Base-by-base conservation (phyloP, 495 filamentous ascomycete genomes). In the Daldinia grandis region DNA sequence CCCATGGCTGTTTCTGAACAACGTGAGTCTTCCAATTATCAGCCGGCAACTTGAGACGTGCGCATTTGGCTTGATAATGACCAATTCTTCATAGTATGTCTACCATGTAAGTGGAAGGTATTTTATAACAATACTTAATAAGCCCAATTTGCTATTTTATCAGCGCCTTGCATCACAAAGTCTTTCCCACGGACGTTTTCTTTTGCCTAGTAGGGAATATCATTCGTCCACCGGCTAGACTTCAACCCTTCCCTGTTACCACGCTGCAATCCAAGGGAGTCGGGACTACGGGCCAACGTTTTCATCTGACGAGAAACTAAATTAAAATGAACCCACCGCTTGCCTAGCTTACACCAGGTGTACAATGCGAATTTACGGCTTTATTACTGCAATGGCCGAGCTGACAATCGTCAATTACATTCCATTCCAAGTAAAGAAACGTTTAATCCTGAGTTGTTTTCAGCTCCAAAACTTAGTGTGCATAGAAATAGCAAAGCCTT, bases 301-400 rank as follows among this genome's bases (percentile, higher is more conserved):
- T 58, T 59, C 62, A 62, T 58, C 56, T 70, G 57, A 65, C 57
- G 59, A 51, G 42, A 17, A 58, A 65, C 30, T 59, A 49, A 59
- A 59, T 59, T 59, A 59, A 59, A 25, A 30, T 57, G 30, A 15
- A 35, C 49, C 49, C 49, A 53, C 31, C 2, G 54, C 17, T 33
- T 38, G 17, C 31, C 15, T 38, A 25, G 8, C 31, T 59, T 66
- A 42, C 30, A 66, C 44, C 40, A 69, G 31, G 17, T 25, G 19
- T 64, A 50, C 25, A 54, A 58, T 28, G 51, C 53, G 31, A 59
- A 67, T 56, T 30, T 49, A 44, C 40, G 10, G 21, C 44, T 31
- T 9, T 63, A 42, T 35, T 63, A 31, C 30, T 61, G 19, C 21
- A 12, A 21, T 57, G 19, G 50, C 28, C 40, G 28, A 49, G 15